A percentile compares a stretch with the other conserved stretches of the same genome.
Evolutionary conservation across 2,329 filamentous ascomycete species (phyloP).

Genomic region (Stemphylium vesicarium): DNA sequence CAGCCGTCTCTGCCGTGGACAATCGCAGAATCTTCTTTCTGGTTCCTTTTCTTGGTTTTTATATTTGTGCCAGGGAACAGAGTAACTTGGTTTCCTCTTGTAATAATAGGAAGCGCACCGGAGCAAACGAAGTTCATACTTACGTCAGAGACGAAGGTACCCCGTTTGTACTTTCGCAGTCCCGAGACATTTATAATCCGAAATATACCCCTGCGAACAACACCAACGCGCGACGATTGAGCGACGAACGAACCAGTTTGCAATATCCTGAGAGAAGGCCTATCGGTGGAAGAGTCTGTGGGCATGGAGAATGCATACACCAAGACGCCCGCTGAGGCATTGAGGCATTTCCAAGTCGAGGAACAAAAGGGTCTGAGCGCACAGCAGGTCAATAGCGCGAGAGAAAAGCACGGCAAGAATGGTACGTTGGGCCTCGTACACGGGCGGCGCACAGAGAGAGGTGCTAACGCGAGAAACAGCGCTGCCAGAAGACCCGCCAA

Average conservation of each 20-base stretch:
- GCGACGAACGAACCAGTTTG: background rate
- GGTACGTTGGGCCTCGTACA: constrained; percentile 46
- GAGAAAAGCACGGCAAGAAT: constrained; percentile 61
- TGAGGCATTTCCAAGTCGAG: constrained; percentile 60
- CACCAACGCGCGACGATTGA: constrained; percentile 7
- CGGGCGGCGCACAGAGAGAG: background rate
- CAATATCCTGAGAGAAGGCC: background rate
- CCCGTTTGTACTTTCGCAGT: background rate
- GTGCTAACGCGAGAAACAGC: constrained; percentile 53
- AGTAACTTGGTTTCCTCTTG: constrained; percentile 1
- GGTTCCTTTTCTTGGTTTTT: constrained; percentile 2
- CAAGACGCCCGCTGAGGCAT: constrained; percentile 56
- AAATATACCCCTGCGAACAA: constrained; percentile 1
- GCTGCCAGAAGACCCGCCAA: constrained; percentile 88
- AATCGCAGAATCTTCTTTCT: constrained; percentile 11
- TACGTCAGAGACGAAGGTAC: constrained; percentile 9
- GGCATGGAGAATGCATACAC: constrained; percentile 63
- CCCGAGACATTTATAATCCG: background rate
- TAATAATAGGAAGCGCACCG: background rate
- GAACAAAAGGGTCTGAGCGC: constrained; percentile 59
- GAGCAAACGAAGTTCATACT: background rate
- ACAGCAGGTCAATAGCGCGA: constrained; percentile 54
- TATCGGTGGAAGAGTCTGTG: constrained; percentile 11
- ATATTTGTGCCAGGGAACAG: constrained; percentile 4
- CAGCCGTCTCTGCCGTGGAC: constrained; percentile 12